Conservation (phyloP, 2,329 filamentous ascomycete species). For the Allantophomopsis cytisporea region DNA sequence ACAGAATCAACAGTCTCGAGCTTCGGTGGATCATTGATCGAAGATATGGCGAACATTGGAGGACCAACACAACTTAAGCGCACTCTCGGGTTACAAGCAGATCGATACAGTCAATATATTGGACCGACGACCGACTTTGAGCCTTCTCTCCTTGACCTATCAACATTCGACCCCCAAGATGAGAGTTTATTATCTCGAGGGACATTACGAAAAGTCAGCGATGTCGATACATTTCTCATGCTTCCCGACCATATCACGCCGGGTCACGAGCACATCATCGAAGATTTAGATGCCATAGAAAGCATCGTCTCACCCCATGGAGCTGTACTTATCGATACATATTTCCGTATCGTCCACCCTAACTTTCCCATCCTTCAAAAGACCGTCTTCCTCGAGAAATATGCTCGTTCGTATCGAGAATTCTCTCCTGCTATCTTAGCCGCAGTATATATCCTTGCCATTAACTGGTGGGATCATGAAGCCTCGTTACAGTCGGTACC, state of each 20-base stretch:
- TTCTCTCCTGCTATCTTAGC: conserved; percentile 67
- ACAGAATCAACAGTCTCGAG: conserved; percentile 46
- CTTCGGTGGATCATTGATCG: conserved; percentile 46
- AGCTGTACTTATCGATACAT: conserved; percentile 64
- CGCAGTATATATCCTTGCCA: conserved; percentile 70
- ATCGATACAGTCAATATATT: conserved; percentile 73
- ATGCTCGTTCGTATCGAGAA: conserved; percentile 56
- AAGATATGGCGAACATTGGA: conserved; percentile 59
- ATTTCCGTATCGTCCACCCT: conserved; percentile 70
- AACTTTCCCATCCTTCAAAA: conserved; percentile 76
- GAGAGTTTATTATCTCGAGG: conserved; percentile 61
- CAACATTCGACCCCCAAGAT: conserved; percentile 67
- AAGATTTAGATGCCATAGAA: conserved; percentile 62
- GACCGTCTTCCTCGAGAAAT: conserved; percentile 65
- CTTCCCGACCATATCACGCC: conserved; percentile 61
- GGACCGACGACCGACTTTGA: conserved; percentile 76
- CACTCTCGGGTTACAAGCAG: conserved; percentile 62
- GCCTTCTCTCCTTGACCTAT: conserved; percentile 69
- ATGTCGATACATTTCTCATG: conserved; percentile 68
- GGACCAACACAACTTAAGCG: conserved; percentile 52
- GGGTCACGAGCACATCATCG: conserved; percentile 54
- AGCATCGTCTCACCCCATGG: conserved; percentile 64
- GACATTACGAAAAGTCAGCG: conserved; percentile 62
- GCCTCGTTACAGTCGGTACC: conserved; percentile 48
- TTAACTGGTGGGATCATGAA: conserved; percentile 78